phyloP scores from a whole-genome alignment of 306 rosid genomes.

The Cucumis hystrix region DNA sequence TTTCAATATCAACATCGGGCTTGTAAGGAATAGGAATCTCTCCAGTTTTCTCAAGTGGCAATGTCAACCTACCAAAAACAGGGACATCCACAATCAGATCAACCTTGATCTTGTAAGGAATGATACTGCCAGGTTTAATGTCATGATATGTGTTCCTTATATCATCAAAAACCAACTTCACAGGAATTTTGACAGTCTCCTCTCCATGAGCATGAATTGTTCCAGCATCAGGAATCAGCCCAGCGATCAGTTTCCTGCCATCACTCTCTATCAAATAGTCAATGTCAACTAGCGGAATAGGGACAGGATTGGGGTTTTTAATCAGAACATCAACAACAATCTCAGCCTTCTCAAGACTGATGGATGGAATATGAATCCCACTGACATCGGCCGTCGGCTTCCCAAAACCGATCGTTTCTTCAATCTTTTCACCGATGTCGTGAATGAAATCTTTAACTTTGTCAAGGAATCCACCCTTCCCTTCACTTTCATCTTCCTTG shows the following conservation, averaged over 20 bases:
- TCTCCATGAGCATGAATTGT: constrained; percentile 80
- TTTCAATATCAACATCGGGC: constrained; percentile 86
- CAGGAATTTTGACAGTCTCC: constrained; percentile 64
- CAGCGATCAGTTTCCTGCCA: constrained; percentile 78
- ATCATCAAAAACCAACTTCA: constrained; percentile 62
- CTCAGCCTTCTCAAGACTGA: constrained; percentile 63
- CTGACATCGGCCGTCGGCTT: constrained; percentile 85
- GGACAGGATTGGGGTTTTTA: constrained; percentile 85
- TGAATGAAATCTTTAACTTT: constrained; percentile 91
- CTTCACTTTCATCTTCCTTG: constrained; percentile 36
- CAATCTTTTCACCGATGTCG: constrained; percentile 90
- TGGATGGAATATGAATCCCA: constrained; percentile 46
- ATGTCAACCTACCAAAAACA: constrained; percentile 61
- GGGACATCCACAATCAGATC: constrained; percentile 86
- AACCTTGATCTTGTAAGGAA: constrained; percentile 71
- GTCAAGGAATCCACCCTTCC: constrained; percentile 60
- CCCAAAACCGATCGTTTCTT: constrained; percentile 74
- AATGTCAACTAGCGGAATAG: constrained; percentile 78
- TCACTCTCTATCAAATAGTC: constrained; percentile 77
- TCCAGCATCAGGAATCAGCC: constrained; percentile 91
- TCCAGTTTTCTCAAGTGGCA: constrained; percentile 85
- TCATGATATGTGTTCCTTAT: constrained; percentile 62
- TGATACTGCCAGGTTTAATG: constrained; percentile 68
- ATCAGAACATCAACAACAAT: constrained; percentile 74
- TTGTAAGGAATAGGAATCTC: constrained; percentile 91